A percentile compares a stretch with the other conserved stretches of the same genome.
These are phyloP conservation scores for Coemansia sp. DNA, from an alignment of 192 early-diverging fungal species.

Conservation along the genomic window DNA sequence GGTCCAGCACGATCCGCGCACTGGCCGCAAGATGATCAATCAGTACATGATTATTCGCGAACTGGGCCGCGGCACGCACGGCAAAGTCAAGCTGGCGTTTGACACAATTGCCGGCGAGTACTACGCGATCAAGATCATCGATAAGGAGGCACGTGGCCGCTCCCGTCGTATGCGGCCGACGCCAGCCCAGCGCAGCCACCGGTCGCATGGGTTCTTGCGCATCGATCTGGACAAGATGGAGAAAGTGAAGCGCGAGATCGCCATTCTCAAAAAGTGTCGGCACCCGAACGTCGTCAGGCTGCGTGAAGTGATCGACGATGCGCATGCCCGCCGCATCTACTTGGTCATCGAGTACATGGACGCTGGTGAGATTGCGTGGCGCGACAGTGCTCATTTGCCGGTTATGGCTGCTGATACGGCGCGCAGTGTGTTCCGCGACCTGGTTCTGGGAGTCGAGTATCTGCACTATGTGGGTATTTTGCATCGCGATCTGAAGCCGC, in stretches of 20 bases:
- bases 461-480: slow-evolving; percentile 94
- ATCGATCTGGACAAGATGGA: slow-evolving; percentile 57
- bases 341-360: slow-evolving; percentile 90
- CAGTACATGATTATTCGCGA: slow-evolving; percentile 89
- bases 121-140: slow-evolving; percentile 59
- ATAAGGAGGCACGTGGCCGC: slow-evolving; percentile 49
- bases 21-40: slow-evolving; percentile 95
- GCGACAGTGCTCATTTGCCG: slow-evolving; percentile 64
- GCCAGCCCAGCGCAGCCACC: slow-evolving; percentile 17
- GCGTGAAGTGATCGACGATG: slow-evolving; percentile 95
- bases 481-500: slow-evolving; percentile 98
- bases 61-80: slow-evolving; percentile 91
- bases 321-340: slow-evolving; percentile 86
- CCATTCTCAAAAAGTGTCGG: slow-evolving; percentile 91
- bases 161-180: slow-evolving; percentile 42
- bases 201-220: slow-evolving; percentile 44
- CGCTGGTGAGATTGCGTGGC: slow-evolving; percentile 91
- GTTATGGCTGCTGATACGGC: slow-evolving; percentile 63
- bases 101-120: slow-evolving; percentile 78
- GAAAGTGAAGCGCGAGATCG: slow-evolving; percentile 93
- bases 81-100: slow-evolving; percentile 90
- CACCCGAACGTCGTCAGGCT: slow-evolving; percentile 91
- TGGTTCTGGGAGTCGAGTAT: slow-evolving; percentile 90
- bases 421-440: slow-evolving; percentile 82
- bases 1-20: slow-evolving; percentile 77